Conservation (phyloP, 2,329 filamentous ascomycete genomes). For the Spiromastix sp. region DNA sequence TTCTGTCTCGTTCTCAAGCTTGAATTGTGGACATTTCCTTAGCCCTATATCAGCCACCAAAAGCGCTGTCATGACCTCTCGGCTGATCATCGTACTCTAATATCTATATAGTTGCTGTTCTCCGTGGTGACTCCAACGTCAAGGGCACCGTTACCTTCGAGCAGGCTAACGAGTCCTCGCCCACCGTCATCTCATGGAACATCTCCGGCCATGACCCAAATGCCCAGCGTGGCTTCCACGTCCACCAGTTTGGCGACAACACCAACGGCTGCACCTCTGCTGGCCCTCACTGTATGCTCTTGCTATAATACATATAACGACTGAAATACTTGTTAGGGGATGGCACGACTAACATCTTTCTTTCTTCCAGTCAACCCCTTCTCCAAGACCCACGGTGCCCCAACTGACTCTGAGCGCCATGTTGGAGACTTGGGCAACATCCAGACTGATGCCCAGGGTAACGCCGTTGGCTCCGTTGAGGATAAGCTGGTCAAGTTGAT, state of each 20-base stretch:
- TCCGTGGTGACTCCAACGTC: constrained; percentile 97
- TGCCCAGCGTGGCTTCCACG: constrained; percentile 94
- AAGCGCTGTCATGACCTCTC: too few species aligned
- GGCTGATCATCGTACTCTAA: too few species aligned
- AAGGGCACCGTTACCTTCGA: constrained; percentile 89
- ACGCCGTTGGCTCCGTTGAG: constrained; percentile 66
- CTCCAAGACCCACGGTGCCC: constrained; percentile 84
- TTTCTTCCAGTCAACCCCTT: constrained; percentile 73
- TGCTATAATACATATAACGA: too few species aligned
- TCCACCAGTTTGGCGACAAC: constrained; percentile 99
- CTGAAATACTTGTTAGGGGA: too few species aligned
- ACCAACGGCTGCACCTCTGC: constrained; percentile 99
- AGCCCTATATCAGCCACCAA: too few species aligned
- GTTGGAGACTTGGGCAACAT: constrained; percentile 98
- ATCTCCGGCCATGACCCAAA: constrained; percentile 88
- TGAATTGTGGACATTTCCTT: too few species aligned
- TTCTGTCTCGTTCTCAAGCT: too few species aligned
- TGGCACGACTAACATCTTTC: background rate
- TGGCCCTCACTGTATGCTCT: constrained; percentile 80
- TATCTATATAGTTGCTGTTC: constrained; percentile 63
- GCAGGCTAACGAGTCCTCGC: constrained; percentile 70
- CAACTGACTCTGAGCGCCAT: constrained; percentile 72
- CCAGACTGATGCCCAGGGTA: constrained; percentile 87
- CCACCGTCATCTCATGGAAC: constrained; percentile 85
- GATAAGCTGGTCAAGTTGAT: constrained; percentile 93